A percentile compares a stretch with the other conserved stretches of the same genome.
Conservation (phyloP, 768 basidiomycete species). For the Auricularia auricula-judae region DNA sequence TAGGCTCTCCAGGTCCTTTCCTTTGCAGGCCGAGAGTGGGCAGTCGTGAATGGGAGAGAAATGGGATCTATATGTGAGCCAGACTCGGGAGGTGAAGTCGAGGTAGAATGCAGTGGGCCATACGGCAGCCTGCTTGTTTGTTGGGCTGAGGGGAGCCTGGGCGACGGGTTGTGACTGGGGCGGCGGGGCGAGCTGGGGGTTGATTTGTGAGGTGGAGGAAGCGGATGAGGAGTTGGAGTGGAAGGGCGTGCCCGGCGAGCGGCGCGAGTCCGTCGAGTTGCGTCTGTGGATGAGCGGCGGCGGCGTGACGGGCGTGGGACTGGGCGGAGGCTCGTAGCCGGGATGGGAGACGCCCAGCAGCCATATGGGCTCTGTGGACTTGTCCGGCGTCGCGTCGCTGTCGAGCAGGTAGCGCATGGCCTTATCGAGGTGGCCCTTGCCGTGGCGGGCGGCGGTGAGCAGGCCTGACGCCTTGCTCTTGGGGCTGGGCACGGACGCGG, state of each 20-base stretch:
- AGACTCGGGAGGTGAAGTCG: slow-evolving; percentile 81
- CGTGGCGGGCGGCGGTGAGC: slow-evolving; percentile 58
- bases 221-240: slow-evolving; percentile 36
- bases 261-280: slow-evolving; percentile 29
- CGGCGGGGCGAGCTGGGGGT: slow-evolving; percentile 21
- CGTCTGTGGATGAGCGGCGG: slow-evolving; percentile 23
- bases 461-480: slow-evolving; percentile 35
- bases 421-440: slow-evolving; percentile 69
- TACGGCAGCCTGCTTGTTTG: slow-evolving; percentile 15
- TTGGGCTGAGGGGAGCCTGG: slow-evolving; percentile 7
- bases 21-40: slow-evolving; percentile 23
- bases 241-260: slow-evolving; percentile 26
- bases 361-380: slow-evolving; percentile 78
- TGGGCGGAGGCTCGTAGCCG: slow-evolving; percentile 46
- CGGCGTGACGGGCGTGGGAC: slow-evolving; percentile 8
- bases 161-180: slow-evolving; percentile 2
- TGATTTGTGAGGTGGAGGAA: slow-evolving; percentile 20
- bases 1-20: background rate
- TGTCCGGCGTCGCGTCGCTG: slow-evolving; percentile 77
- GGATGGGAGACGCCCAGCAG: slow-evolving; percentile 74
- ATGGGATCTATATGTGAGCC: slow-evolving; percentile 87
- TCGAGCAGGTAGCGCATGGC: slow-evolving; percentile 87
- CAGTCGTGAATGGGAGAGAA: slow-evolving; percentile 72
- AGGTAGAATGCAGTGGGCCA: slow-evolving; percentile 81
- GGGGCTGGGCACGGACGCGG: slow-evolving; percentile 24